Evolutionary conservation across 805 yeast species (phyloP), one percentile per base, ranked within the genome.

Genomic region (Pichia nakasei): DNA sequence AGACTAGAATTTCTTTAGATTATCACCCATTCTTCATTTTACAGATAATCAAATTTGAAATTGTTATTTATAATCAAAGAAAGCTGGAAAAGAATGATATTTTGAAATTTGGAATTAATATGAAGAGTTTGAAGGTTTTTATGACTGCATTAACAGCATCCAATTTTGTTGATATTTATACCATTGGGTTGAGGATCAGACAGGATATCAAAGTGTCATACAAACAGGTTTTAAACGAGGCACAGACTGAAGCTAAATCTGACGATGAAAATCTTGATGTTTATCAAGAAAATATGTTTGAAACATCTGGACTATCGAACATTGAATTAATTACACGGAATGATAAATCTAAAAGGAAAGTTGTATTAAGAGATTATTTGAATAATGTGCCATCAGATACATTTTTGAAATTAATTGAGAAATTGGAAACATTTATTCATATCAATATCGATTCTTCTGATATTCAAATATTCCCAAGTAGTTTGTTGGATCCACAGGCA

Each of bases 141-240:
- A 67, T 83, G 47, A 89, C 97, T 0, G 87, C 95, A 0, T 69
- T 93, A 55, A 82, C 95, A 0, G 93, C 93, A 0, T 81, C 96
- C 0, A 87, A 84, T 54, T 67, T 86, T 26, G 70, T 82, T 50
- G 96, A 89, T 60, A 80, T 93, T 37, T 74, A 76, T 54, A 79
- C 80, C 44, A 79, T 93, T 2, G 64, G 85, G 18, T 61, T 73
- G 41, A 69, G 95, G 52, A 80, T 88, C 67, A 69, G 78, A 33
- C 84, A 81, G 52, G 95, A 86, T 49, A 82, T 78, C 51, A 72
- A 71, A 49, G 68, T 75, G 2, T 82, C 93, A 0, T 88, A 88
- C 57, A 75, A 72, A 37, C 94, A 87, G 50, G 86, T 85, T 4
- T 65, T 87, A 46, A 70, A 73, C 35, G 89, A 81, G 51, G 77